Conservation (phyloP, 352 stramenopile genomes). For the Phytopythium kandeliae region DNA sequence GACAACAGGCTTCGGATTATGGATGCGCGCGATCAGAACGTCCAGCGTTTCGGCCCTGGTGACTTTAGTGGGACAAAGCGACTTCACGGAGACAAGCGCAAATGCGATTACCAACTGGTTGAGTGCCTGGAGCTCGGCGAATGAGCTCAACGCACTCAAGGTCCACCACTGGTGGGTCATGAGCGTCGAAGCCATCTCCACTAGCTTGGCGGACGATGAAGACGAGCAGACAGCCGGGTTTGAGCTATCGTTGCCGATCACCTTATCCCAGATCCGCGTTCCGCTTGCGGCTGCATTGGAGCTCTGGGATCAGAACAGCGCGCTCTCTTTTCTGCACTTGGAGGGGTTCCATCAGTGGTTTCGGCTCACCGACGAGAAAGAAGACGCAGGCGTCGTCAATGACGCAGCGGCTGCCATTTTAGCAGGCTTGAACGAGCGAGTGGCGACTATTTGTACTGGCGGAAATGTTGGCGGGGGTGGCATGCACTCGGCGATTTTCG, state of each 20-base stretch:
- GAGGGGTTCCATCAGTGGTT: conserved; percentile 52
- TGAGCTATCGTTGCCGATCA: conserved; percentile 27
- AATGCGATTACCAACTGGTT: conserved; percentile 35
- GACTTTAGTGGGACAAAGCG: conserved; percentile 10
- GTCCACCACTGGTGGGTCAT: conserved; percentile 50
- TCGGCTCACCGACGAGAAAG: conserved; percentile 7
- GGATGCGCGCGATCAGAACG: conserved; percentile 33
- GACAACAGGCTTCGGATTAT: conserved; percentile 26
- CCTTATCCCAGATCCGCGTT: conserved; percentile 13
- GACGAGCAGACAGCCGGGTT: conserved; percentile 37
- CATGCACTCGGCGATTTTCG: conserved; percentile 44
- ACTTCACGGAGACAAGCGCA: conserved; percentile 14
- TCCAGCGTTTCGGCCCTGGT: conserved; percentile 16
- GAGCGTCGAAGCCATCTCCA: conserved; percentile 35
- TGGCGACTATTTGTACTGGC: conserved; percentile 14
- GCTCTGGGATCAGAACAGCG: conserved; percentile 36
- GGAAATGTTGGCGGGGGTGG: conserved; percentile 20
- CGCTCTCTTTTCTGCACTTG: conserved; percentile 38
- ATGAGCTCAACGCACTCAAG: conserved; percentile 30
- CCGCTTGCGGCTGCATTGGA: conserved; percentile 27
- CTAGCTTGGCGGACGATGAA: conserved; percentile 35
- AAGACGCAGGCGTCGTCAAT: background rate
- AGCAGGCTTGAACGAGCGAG: conserved; percentile 27
- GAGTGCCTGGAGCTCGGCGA: conserved; percentile 16
- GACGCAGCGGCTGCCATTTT: conserved; percentile 10